Evolutionary conservation across 257 asterid genomes (phyloP), one percentile per base, ranked within the genome.

Genomic region (Rehmannia glutinosa): DNA sequence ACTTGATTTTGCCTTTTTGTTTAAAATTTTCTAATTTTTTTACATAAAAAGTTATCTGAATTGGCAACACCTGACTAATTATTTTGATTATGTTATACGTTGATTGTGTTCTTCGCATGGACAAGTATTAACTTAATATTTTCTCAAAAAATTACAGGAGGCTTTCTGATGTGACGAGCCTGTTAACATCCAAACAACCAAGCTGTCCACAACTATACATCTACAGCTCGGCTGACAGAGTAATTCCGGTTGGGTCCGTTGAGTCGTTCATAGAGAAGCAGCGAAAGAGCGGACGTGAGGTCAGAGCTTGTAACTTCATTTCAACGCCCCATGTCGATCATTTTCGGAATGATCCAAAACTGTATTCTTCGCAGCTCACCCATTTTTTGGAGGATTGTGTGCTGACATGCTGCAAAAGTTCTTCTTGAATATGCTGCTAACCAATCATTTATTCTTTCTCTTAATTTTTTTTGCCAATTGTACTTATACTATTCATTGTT

Each of bases 271-370:
- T 88, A 11, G 92, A 90, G 74, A 77, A 85, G 69, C 95, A 93
- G 63, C 81, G 86, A 20, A 81, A 72, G 74, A 83, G 74, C 47
- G 96, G 96, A 9, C 88, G 74, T 3, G 81, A 84, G 68, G 98
- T 93, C 69, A 78, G 96, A 75, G 79, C 95, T 2, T 93, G 97
- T 70, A 75, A 93, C 88, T 93, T 93, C 69, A 49, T 88, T 19
- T 83, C 90, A 6, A 87, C 96, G 1, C 97, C 98, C 23, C 98
- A 88, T 73, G 97, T 93, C 4, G 97, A 93, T 68, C 98, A 93
- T 80, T 86, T 90, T 68, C 84, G 95, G 35, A 86, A 87, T 21
- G 87, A 88, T 52, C 96, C 96, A 0, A 77, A 77, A 69, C 64
- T 88, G 43, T 91, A 91, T 78, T 80, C 95, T 78, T 82, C 95